Evolutionary conservation across 371 early-diverging fungal species (phyloP), one percentile per base, ranked within the genome.

Genomic region (Smittium mucronatum): DNA sequence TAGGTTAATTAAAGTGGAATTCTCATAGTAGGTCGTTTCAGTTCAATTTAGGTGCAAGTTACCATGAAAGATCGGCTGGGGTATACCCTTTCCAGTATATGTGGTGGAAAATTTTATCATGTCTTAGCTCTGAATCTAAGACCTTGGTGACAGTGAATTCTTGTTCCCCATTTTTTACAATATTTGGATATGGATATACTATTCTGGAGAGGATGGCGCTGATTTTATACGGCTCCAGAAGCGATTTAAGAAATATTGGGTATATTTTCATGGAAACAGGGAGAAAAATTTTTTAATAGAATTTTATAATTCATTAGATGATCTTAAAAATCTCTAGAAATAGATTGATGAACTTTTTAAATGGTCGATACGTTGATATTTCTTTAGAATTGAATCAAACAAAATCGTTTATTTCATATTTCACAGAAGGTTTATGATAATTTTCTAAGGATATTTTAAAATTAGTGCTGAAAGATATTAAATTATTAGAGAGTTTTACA

Each of bases 251-350:
- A 36, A 68, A 60, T 25, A 61, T 33, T 30, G 30, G 58, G 69
- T 68, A 58, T 58, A 68, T 68, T 68, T 26, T 68, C 69, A 68
- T 68, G 5, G 5, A 5, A 8, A 8, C 69, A 31, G 69, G 69
- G 8, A 68, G 69, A 25, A 60, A 5, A 11, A 68, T 33, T 61
- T 68, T 61, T 15, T 59, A 68, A 25, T 5, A 59, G 2, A 60
- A 2, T 15, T 68, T 57, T 60, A 11, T 68, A 47, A 68, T 32
- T 34, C 47, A 60, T 59, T 36, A 8, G 2, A 59, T 47, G 32
- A 68, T 61, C 17, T 68, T 68, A 33, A 60, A 68, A n/a, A 58
- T n/a, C 47, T 57, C 69, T 21, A 68, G 5, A 25, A n/a, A 25
- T 36, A 17, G 58, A 61, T 33, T 32, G 36, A 32, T 34, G 2